Base-by-base conservation (phyloP, 2,329 filamentous ascomycete species). In the Aureobasidium sp. region DNA sequence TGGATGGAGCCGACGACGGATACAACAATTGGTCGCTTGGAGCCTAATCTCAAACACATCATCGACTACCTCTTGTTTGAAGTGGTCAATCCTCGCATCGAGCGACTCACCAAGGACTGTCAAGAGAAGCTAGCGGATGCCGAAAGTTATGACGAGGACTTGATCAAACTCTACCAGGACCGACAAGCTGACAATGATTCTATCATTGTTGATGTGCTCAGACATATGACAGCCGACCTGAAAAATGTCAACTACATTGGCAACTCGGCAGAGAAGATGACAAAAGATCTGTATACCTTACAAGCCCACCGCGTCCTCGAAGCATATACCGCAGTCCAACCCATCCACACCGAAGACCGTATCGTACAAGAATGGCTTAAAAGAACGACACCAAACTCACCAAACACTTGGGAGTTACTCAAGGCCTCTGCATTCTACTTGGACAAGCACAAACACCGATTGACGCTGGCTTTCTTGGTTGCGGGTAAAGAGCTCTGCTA, bases 11-110 rank as follows among this genome's bases (percentile, higher is more conserved):
- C 39, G 59, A 65, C 25, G 1, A 25, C 22, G 11, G 62, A 71
- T 20, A 66, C 71, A 25, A 49, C 36, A 20, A 44, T 62, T 5
- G 37, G 34, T 5, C 47, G 25, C 0, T 15, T 31, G 42, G 53
- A 66, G 22, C 22, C 49, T 36, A 62, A 72, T 0, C 15, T 34
- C 1, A 52, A 68, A 1, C 83, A 88, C 62, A 82, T 89, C 3
- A 77, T 88, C 5, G 87, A 91, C 68, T 78, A 80, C 41, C 74
- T 90, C 0, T 67, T 68, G 31, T 70, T 70, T 57, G 29, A 69
- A 0, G 55, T 68, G 2, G 61, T 73, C 7, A 56, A 66, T 12
- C 70, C 70, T 1, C 58, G 65, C 8, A 64, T 69, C 6, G 36
- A 65, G 20, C 61, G 64, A 5, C 63, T 67, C 5, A 56, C 68